A percentile compares a stretch with the other conserved stretches of the same genome.
Evolutionary conservation across 2,329 filamentous ascomycete genomes (phyloP).

Genomic region (Ceratocystis albifundus): DNA sequence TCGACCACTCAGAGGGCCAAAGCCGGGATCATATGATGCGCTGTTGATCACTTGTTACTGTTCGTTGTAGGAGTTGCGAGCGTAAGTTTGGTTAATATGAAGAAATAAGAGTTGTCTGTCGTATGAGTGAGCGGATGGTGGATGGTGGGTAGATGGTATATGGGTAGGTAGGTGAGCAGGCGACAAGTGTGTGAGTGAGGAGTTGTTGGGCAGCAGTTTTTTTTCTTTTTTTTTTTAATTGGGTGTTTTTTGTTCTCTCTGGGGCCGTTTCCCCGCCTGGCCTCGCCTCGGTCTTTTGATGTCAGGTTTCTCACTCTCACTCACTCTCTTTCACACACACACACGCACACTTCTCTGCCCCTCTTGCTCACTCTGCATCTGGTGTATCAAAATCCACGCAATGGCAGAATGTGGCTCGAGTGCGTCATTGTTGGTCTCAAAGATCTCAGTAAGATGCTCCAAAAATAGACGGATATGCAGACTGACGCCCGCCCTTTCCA

Average conservation of each 20-base stretch:
- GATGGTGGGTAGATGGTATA: no score
- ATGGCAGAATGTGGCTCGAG: constrained; percentile 10
- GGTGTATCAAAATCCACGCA: not conserved
- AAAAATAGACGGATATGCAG: not conserved
- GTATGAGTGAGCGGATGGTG: not conserved
- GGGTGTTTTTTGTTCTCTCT: not conserved
- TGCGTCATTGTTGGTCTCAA: not conserved
- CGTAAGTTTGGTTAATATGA: not conserved
- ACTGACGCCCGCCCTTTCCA: constrained; percentile 1
- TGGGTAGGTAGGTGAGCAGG: no score
- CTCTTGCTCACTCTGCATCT: not conserved
- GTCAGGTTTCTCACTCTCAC: not conserved
- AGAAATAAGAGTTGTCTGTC: no score
- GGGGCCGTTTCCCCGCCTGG: not conserved
- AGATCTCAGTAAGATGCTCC: not conserved
- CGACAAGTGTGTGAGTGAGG: not conserved
- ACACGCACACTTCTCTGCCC: no score
- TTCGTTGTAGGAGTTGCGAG: constrained; percentile 1
- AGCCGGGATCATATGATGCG: constrained; percentile 3
- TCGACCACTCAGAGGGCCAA: not conserved
- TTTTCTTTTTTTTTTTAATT: not conserved
- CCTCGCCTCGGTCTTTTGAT: not conserved
- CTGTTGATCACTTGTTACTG: not conserved
- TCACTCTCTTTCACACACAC: no score
- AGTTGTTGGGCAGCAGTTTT: not conserved